Evolutionary conservation across 208 protist genomes (phyloP).

Genomic region (Trypanosoma conorhini): DNA sequence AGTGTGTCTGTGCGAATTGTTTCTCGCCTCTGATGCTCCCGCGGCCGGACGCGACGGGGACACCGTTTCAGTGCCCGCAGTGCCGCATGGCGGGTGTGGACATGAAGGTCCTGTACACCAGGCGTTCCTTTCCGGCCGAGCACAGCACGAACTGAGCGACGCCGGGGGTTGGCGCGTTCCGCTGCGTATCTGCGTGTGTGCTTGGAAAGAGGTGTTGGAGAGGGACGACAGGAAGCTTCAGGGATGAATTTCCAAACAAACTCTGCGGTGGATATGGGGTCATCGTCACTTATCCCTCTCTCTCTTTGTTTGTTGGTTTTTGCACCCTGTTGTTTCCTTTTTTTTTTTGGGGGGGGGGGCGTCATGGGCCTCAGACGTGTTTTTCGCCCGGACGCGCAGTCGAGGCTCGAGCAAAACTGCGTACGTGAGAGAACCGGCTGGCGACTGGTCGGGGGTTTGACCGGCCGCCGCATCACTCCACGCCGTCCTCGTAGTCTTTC

Average conservation of each 20-base stretch:
- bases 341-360: no score
- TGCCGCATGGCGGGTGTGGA: slow-evolving; percentile 78
- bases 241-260: no score
- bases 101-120: slow-evolving; percentile 78
- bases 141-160: slow-evolving; percentile 63
- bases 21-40: slow-evolving; percentile 59
- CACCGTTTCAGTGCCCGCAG: slow-evolving; percentile 78
- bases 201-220: not conserved
- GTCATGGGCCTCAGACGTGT: no score
- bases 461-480: no score
- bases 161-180: not conserved
- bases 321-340: no score
- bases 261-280: not conserved
- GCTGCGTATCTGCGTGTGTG: no score
- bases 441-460: no score
- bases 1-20: slow-evolving; percentile 84
- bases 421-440: no score
- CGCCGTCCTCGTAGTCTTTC: no score
- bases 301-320: not conserved
- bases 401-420: no score
- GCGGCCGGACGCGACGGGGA: slow-evolving; percentile 43
- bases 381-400: no score
- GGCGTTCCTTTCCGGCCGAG: slow-evolving; percentile 69
- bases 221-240: no score
- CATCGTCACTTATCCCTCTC: not conserved